Percentiles rank a stretch among this genome's conserved stretches.
Conservation (phyloP, 352 stramenopile genomes). For the Phytophthora idaei region DNA sequence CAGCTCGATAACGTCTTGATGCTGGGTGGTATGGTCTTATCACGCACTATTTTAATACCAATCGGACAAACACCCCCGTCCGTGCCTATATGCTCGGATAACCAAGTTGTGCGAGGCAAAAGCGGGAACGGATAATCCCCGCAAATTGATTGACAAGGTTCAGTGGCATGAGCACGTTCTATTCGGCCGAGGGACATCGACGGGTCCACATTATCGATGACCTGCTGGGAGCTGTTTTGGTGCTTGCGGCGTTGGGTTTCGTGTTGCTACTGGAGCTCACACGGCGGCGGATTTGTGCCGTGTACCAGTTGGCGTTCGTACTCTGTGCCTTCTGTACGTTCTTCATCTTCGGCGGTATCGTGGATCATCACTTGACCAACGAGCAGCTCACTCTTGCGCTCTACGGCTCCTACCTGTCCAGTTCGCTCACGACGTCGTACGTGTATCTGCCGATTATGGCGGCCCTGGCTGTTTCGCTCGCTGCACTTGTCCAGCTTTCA, state of each 20-base stretch:
- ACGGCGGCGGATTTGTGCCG: constrained; percentile 61
- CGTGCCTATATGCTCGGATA: background rate
- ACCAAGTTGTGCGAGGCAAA: constrained; percentile 14
- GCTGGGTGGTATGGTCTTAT: constrained; percentile 4
- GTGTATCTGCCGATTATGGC: constrained; percentile 61
- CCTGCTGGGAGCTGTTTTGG: constrained; percentile 64
- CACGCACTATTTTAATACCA: constrained; percentile 22
- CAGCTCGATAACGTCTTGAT: constrained; percentile 14
- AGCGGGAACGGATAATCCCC: constrained; percentile 12
- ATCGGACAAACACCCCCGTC: background rate
- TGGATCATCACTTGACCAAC: constrained; percentile 76
- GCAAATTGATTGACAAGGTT: constrained; percentile 5
- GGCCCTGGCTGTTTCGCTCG: constrained; percentile 43
- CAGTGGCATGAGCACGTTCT: constrained; percentile 15
- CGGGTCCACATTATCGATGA: constrained; percentile 81
- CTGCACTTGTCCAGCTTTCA: constrained; percentile 52
- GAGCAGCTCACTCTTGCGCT: constrained; percentile 76
- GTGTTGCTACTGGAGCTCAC: constrained; percentile 71
- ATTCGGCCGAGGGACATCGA: constrained; percentile 32
- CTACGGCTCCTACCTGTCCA: constrained; percentile 61
- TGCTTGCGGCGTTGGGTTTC: constrained; percentile 58
- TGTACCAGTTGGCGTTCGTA: constrained; percentile 76
- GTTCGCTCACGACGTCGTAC: constrained; percentile 58
- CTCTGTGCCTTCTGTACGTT: constrained; percentile 53
- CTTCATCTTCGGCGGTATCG: constrained; percentile 71